Evolutionary conservation across 2,329 filamentous ascomycete genomes (phyloP).

Genomic region (Arachnopeziza araneosa): DNA sequence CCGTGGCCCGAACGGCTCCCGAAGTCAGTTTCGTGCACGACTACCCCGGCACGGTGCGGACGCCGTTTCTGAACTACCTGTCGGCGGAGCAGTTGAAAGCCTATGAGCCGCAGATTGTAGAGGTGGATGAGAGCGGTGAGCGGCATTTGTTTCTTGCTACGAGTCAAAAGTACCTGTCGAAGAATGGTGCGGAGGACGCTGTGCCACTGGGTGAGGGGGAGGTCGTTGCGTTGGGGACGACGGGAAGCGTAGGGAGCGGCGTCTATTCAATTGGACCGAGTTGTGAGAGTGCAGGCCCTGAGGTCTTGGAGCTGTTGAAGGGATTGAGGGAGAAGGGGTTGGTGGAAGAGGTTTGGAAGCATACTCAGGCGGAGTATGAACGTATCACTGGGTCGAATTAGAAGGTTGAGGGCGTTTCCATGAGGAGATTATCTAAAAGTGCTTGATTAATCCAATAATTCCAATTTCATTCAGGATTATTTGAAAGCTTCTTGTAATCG

Average conservation of each 20-base stretch:
- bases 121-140: conserved; percentile 20
- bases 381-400: conserved; percentile 4
- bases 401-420: neutral
- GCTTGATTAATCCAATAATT: too few relatives aligned
- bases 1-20: conserved; percentile 11
- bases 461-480: too few relatives aligned
- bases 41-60: conserved; percentile 18
- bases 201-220: conserved; percentile 2
- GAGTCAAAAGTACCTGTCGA: conserved; percentile 13
- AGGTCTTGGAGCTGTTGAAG: conserved; percentile 8
- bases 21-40: conserved; percentile 20
- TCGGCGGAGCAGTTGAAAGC: neutral
- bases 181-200: neutral
- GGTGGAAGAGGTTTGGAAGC: conserved; percentile 11
- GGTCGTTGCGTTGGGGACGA: conserved; percentile 7
- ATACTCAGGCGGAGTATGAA: conserved; percentile 11
- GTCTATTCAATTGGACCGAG: conserved; percentile 15
- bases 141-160: conserved; percentile 20
- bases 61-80: conserved; percentile 1
- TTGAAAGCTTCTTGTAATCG: too few relatives aligned
- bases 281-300: conserved; percentile 12
- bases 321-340: conserved; percentile 10
- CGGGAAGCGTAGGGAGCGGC: conserved; percentile 14
- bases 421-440: too few relatives aligned
- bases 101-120: neutral